Base-by-base conservation (phyloP, 495 filamentous ascomycete genomes). In the Penicillium riverlandense region DNA sequence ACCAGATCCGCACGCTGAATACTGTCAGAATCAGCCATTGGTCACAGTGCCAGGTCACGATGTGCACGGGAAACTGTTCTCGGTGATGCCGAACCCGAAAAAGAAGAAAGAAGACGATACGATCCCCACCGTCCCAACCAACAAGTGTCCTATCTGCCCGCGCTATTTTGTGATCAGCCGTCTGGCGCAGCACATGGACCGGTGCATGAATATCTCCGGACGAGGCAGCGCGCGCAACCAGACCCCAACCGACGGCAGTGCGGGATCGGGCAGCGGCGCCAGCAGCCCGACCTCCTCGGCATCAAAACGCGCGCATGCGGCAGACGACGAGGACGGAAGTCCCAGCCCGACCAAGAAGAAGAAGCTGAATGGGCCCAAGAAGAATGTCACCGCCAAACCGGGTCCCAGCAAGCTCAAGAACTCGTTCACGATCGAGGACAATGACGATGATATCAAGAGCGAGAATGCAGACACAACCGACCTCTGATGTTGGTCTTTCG, bases 61-160 rank as follows among this genome's bases (percentile, higher is more conserved):
- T 57, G 84, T 91, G 35, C 88, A 92, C 58, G 87, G 86, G 40
- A 88, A 89, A 55, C 82, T 81, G 8, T 92, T 82, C 57, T 73
- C 75, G 0, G 70, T 67, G n/a, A 76, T 75, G 57, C 57, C 70
- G n/a, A 77, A 77, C 44, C 72, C 67, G 11, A 78, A 78, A 56
- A 79, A 79, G 55, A 72, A 68, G 38, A 72, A 74, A 29, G 52
- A 54, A 13, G 57, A 61, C 44, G 53, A 52, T 30, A 55, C 49
- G 7, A 58, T 58, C 28, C 57, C 57, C 9, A 55, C 58, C 27
- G 41, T 87, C 41, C 86, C 87, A 6, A 90, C 87, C 53, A 76
- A 76, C 44, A 83, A 81, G 44, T 84, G 80, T 54, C 78, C 75
- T n/a, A 73, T 74, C 38, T 84, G 80, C 49, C 76, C 76, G 28